Base-by-base conservation (phyloP, 257 asterid species). In the Orobanche coerulescens region DNA sequence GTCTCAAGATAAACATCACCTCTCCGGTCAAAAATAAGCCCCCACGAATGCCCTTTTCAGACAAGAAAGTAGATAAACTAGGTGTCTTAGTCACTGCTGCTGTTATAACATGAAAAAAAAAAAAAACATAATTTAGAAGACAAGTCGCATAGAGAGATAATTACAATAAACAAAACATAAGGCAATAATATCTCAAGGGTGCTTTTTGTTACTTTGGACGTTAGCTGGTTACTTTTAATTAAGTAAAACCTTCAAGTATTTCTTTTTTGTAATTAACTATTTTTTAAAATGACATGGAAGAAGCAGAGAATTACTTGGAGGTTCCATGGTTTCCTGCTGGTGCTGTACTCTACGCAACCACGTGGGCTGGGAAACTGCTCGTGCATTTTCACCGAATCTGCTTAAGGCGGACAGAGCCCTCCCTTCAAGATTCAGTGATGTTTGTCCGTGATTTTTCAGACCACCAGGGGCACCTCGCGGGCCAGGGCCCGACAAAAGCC, bases 371-470 rank as follows among this genome's bases (percentile, higher is more conserved):
- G 91, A 79, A 61, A 77, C 73, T 67, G 70, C 80, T 33, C 94
- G 74, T 11, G 95, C 97, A 64, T 67, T 81, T 77, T 84, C 83
- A 25, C 99, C 99, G 14, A 93, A 89, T 50, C 86, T 84, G 75
- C 36, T 86, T 62, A 93, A 87, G 79, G 99, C 99, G 23, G 89
- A 86, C 73, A 86, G 58, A 5, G 99, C 99, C 78, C 87, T 84
- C 55, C 96, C 97, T 76, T 93, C 97, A 65, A 81, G 93, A 77
- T 71, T 81, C 78, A 66, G 66, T 42, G 78, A 78, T 69, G 67
- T 49, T 43, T 58, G 87, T 39, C 73, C 90, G 12, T 64, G 78
- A 46, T 67, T 55, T 67, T 71, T 75, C 28, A 39, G 56, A 43
- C n/a, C 44, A 13, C 16, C 44, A 13, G 16, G 16, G n/a, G 6